Base-by-base conservation (phyloP, 441 rosid species). In the Francoa sonchifolia region DNA sequence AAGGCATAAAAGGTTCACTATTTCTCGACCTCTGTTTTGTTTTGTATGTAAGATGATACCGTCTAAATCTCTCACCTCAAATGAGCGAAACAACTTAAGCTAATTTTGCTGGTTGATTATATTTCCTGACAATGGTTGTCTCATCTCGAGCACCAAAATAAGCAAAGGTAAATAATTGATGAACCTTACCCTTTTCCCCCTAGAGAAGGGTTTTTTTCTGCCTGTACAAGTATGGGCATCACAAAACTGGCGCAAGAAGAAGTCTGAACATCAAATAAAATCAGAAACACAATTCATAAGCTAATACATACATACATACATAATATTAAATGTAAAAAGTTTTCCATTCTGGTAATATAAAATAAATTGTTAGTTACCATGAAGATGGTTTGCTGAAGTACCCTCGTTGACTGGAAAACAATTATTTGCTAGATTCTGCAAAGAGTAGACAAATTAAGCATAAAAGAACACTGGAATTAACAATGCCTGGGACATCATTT, bases 171-270 rank as follows among this genome's bases (percentile, higher is more conserved):
- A 5, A 33, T 4, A 11, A 8, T 31, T 10, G 15, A 33, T 1
- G 8, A 56, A 26, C 5, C 8, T 27, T 57, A 74, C 82, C 74
- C 48, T 67, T 29, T 10, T 46, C 38, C 65, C 65, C 50, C 48
- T 58, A 1, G 75, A 54, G 20, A 71, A 68, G 43, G 77, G 82
- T 31, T 46, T 71, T 38, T 19, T 52, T 21, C 52, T 50, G 32
- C 71, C 59, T 13, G 47, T 45, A 59, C 82, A 71, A 28, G 71
- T 58, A 50, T 64, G 75, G 34, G 75, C 75, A 38, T 69, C 73
- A 1, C 77, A 74, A 41, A 74, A 71, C 41, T 68, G 75, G 32
- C 52, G 73, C 66, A 71, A 54, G 62, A 71, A 71, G 54, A 74
- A 51, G 16, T 74, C 75, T 74, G 54, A 36, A 3, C 30, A 43